Evolutionary conservation across 2,329 filamentous ascomycete species (phyloP), one percentile per base, ranked within the genome.

Genomic region (Trichoderma sp.): DNA sequence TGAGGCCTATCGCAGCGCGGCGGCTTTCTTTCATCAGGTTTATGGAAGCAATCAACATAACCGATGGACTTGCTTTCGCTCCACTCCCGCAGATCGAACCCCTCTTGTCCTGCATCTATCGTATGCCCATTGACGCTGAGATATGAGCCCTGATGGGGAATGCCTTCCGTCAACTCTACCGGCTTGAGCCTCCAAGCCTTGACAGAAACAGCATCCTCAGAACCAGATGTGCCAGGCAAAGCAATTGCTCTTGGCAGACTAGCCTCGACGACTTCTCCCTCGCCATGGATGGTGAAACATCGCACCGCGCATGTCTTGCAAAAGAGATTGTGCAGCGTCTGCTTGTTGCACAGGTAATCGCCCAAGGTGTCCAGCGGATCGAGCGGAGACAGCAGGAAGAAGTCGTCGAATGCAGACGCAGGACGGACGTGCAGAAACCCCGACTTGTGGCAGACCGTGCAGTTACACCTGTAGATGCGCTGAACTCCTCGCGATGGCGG

Each of bases 371-470:
- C 65, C 24, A 80, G 70, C 6, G 79, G 80, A 60, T 80, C 74
- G 1, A 77, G 62, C 0, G 84, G 84, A 2, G 79, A 80, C 2
- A 84, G 77, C 11, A 86, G 79, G 8, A 82, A 73, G 73, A 86
- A 86, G 74, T 86, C 83, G 19, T 81, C 79, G 21, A 74, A 72
- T 14, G 37, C 70, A 71, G 55, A 71, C 74, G 11, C 81, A 76
- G 13, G 69, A 2, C 83, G 81, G 56, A 82, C 74, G 73, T 86
- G 83, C 71, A 85, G 81, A 69, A 82, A 78, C 16, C 79, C 80
- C 70, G 81, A 78, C 72, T 86, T 86, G 60, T 84, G 81, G 74
- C 84, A 86, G 13, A 81, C 79, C 13, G 76, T 81, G 74, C 84
- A 86, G 71, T 86, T 86, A 78, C 83, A 86, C 71, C 80, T 72